phyloP scores from a whole-genome alignment of 768 basidiomycete genomes.

The Hortiboletus flavorubellus region DNA sequence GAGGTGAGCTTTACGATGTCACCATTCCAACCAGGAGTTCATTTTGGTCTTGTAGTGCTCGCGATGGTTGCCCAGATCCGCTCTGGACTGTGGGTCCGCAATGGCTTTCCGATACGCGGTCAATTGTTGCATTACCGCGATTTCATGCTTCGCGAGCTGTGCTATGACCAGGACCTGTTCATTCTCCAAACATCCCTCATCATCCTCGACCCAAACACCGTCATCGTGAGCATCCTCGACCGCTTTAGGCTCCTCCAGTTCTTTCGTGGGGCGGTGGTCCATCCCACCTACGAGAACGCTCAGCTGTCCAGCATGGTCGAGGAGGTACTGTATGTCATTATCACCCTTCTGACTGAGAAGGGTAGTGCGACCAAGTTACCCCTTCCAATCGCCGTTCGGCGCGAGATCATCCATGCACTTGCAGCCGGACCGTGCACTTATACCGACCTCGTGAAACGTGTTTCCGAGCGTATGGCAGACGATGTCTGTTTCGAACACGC shows the following conservation, averaged over 20 bases:
- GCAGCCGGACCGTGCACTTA: conserved; percentile 85
- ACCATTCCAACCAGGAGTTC: not conserved
- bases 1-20: conserved; percentile 53
- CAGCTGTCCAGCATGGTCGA: conserved; percentile 87
- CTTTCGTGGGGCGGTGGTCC: conserved; percentile 61
- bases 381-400: conserved; percentile 58
- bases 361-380: conserved; percentile 69
- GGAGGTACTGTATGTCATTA: conserved; percentile 84
- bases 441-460: conserved; percentile 86
- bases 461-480: conserved; percentile 87
- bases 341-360: conserved; percentile 82
- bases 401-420: conserved; percentile 89
- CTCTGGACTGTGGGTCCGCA: conserved; percentile 95
- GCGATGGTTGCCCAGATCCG: conserved; percentile 94
- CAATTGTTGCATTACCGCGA: conserved; percentile 96
- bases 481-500: conserved; percentile 79
- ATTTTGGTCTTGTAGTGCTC: conserved; percentile 49
- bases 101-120: conserved; percentile 92
- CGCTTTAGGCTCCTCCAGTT: conserved; percentile 81
- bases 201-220: conserved; percentile 70
- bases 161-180: conserved; percentile 94
- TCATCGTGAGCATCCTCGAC: conserved; percentile 85
- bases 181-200: conserved; percentile 84
- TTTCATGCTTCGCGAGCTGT: conserved; percentile 91
- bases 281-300: conserved; percentile 59